Evolutionary conservation across 345 rosid species (phyloP), one percentile per base, ranked within the genome.

Genomic region (Alliaria petiolata): DNA sequence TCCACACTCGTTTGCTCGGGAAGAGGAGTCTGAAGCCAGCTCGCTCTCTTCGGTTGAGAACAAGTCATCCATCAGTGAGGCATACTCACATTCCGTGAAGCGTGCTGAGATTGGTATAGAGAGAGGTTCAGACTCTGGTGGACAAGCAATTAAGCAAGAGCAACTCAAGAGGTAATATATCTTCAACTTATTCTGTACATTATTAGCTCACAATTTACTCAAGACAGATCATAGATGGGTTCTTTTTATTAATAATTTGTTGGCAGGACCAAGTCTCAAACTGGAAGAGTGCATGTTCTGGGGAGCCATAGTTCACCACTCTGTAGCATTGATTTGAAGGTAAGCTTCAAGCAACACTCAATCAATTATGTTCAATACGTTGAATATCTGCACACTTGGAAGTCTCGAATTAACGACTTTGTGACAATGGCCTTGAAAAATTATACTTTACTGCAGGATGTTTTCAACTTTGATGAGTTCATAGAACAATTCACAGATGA

Each of bases 21-120:
- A 95, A 49, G 98, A 95, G 79, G 98, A 95, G 79, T 95, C 99
- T 34, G 98, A 92, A 83, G 92, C 97, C 45, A 95, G 98, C 79
- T 95, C 97, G 13, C 87, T 92, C 57, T 75, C 78, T 69, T 88
- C 98, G 0, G 87, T 89, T 73, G 97, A 95, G 82, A 86, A 85
- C 81, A 95, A 84, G 8, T 79, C 72, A 43, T 76, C 81, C 25
- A 61, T 70, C 65, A 86, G 80, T 60, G 92, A 87, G 64, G 92
- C 84, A 43, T 83, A 86, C 76, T 88, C 97, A 22, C 85, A 78
- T 77, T 66, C 84, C 36, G 46, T 70, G 67, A 72, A 67, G 76
- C 80, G 62, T 77, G 73, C 81, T 84, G 83, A 53, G 75, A 62
- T 62, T 22, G 69, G 55, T 64, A 65, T 56, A 42, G 79, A 72